These are phyloP conservation scores for Emergomyces orientalis DNA, from an alignment of 2,329 filamentous ascomycete genomes.

Conservation along the genomic window DNA sequence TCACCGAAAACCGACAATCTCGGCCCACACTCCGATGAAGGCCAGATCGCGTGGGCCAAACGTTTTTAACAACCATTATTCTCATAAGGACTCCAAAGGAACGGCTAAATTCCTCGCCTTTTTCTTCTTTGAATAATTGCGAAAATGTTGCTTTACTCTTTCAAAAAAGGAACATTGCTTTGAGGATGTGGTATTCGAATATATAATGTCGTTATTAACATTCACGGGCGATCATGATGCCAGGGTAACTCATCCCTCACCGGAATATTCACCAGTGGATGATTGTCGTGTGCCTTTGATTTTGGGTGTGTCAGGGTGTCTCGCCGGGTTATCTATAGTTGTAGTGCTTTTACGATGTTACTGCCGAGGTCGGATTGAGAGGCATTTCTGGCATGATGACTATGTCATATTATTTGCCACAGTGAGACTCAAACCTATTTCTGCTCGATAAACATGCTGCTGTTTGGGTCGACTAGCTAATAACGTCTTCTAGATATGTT, in stretches of 20 bases:
- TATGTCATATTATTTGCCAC: slow-evolving; percentile 12
- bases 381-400: slow-evolving; percentile 12
- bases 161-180: neutral
- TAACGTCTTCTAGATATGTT: slow-evolving; percentile 16
- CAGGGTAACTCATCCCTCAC: too few relatives aligned
- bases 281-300: slow-evolving; percentile 11
- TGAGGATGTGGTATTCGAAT: neutral
- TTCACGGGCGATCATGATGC: neutral
- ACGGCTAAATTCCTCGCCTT: neutral
- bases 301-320: slow-evolving; percentile 12
- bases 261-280: slow-evolving; percentile 1
- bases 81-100: neutral
- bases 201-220: neutral
- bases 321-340: slow-evolving; percentile 13
- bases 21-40: neutral
- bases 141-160: neutral
- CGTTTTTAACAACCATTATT: neutral
- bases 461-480: neutral
- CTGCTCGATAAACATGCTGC: neutral
- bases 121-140: neutral
- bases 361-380: slow-evolving; percentile 10
- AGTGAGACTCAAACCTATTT: slow-evolving; percentile 6
- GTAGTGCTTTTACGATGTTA: slow-evolving; percentile 14
- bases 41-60: slow-evolving; percentile 1
- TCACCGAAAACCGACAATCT: neutral